phyloP scores from a whole-genome alignment of 768 basidiomycete genomes.

The Rhizopogon roseolus region DNA sequence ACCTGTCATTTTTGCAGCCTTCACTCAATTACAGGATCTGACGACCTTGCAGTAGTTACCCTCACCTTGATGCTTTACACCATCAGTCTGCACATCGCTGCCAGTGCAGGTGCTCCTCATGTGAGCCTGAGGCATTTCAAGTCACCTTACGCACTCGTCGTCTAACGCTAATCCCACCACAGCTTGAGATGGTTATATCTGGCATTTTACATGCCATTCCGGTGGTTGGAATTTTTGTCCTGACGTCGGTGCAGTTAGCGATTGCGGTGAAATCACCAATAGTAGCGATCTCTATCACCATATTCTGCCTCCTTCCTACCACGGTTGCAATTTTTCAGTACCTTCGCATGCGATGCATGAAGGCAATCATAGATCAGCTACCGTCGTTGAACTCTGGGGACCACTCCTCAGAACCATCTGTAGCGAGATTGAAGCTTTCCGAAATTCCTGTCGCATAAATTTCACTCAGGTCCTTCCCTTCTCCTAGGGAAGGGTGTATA shows the following conservation, averaged over 20 bases:
- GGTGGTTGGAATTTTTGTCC: slow-evolving; percentile 18
- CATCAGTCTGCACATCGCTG: slow-evolving; percentile 20
- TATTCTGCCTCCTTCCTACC: slow-evolving; percentile 17
- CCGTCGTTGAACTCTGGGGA: background rate
- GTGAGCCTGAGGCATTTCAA: slow-evolving; percentile 9
- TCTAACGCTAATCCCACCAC: background rate
- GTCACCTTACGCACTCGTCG: background rate
- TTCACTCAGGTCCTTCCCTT: too few relatives aligned
- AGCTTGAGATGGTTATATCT: slow-evolving; percentile 11
- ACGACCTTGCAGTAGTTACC: slow-evolving; percentile 12
- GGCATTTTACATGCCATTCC: slow-evolving; percentile 21
- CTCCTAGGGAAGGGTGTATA: too few relatives aligned
- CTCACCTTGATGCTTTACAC: slow-evolving; percentile 24
- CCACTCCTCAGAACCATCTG: background rate
- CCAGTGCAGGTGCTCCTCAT: slow-evolving; percentile 11
- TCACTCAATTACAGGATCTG: slow-evolving; percentile 17
- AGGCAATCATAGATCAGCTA: background rate
- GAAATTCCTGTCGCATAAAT: background rate
- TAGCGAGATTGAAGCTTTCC: background rate
- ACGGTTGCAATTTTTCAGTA: slow-evolving; percentile 6
- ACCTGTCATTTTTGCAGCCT: slow-evolving; percentile 8
- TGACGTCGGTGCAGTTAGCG: slow-evolving; percentile 14
- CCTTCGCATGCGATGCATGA: background rate
- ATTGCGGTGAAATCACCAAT: slow-evolving; percentile 16
- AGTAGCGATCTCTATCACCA: slow-evolving; percentile 11